Percentiles rank a stretch among this genome's conserved stretches.
These are phyloP conservation scores for Kingdonia uniflora DNA, from an alignment of 164 flowering plant genomes.

Conservation along the genomic window DNA sequence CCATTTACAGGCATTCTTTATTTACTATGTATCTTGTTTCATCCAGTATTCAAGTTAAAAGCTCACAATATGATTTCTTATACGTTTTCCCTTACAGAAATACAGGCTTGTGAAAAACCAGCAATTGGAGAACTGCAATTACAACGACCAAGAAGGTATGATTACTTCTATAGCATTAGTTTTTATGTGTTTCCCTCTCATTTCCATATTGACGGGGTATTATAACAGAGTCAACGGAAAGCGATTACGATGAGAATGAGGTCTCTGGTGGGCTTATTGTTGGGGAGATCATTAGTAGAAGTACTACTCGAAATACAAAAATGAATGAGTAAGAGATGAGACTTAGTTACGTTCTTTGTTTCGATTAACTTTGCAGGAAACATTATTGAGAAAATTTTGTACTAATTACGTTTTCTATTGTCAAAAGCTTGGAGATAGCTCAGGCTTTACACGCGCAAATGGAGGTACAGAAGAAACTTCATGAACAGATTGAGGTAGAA, in stretches of 20 bases:
- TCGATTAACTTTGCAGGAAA: slow-evolving; percentile 6
- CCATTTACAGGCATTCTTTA: slow-evolving; percentile 66
- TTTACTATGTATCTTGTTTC: slow-evolving; percentile 16
- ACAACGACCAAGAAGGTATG: slow-evolving; percentile 38
- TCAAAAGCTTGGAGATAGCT: slow-evolving; percentile 54
- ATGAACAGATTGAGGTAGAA: slow-evolving; percentile 82
- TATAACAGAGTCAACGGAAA: slow-evolving; percentile 8
- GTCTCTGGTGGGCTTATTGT: background rate
- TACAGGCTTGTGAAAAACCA: slow-evolving; percentile 76
- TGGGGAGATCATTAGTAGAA: background rate
- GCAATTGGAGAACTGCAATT: slow-evolving; percentile 33
- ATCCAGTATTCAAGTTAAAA: background rate
- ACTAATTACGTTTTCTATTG: slow-evolving; percentile 15
- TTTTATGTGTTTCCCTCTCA: slow-evolving; percentile 1
- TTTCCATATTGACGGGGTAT: slow-evolving; percentile 4
- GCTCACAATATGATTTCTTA: background rate
- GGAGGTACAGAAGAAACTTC: slow-evolving; percentile 84
- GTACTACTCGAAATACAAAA: background rate
- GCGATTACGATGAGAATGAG: slow-evolving; percentile 21
- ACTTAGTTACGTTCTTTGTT: background rate
- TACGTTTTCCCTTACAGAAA: slow-evolving; percentile 44
- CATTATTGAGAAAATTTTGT: slow-evolving; percentile 42
- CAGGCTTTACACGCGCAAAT: slow-evolving; percentile 75
- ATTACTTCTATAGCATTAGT: background rate
- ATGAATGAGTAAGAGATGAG: background rate